Evolutionary conservation across 345 rosid genomes (phyloP).

Genomic region (Boechera stricta): DNA sequence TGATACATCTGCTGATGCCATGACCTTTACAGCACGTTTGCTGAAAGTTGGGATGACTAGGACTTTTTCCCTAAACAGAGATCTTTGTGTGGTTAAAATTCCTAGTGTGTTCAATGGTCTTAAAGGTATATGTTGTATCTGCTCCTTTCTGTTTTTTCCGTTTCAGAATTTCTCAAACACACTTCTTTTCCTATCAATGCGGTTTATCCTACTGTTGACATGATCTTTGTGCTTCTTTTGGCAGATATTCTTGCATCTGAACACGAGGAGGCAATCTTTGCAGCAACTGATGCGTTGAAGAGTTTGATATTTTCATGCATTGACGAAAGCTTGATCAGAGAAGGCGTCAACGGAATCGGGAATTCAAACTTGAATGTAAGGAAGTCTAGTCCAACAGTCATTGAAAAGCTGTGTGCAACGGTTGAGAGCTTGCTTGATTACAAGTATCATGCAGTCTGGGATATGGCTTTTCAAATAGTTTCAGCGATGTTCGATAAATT

Average conservation of each 20-base stretch:
- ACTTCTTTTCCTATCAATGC: slow-evolving; percentile 11
- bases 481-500: slow-evolving; percentile 78
- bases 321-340: slow-evolving; percentile 79
- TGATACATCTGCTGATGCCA: slow-evolving; percentile 72
- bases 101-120: slow-evolving; percentile 75
- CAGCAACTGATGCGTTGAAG: slow-evolving; percentile 79
- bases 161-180: slow-evolving; percentile 8
- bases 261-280: slow-evolving; percentile 93
- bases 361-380: slow-evolving; percentile 49
- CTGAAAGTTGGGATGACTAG: slow-evolving; percentile 79
- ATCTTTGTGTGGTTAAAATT: slow-evolving; percentile 71
- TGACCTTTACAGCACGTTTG: slow-evolving; percentile 78
- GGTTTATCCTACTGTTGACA: slow-evolving; percentile 16
- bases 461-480: slow-evolving; percentile 80
- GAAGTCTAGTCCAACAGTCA: slow-evolving; percentile 68
- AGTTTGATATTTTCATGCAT: slow-evolving; percentile 68
- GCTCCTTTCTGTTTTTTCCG: slow-evolving; percentile 6
- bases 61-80: slow-evolving; percentile 65
- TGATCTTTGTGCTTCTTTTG: slow-evolving; percentile 36
- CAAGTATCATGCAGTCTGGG: slow-evolving; percentile 77
- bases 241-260: slow-evolving; percentile 87
- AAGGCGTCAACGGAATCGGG: slow-evolving; percentile 64
- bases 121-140: slow-evolving; percentile 60
- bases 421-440: slow-evolving; percentile 86
- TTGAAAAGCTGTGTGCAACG: slow-evolving; percentile 80